A percentile compares a stretch with the other conserved stretches of the same genome.
These are phyloP conservation scores for Lachnellula occidentalis DNA, from an alignment of 2,329 filamentous ascomycete species.

Conservation along the genomic window DNA sequence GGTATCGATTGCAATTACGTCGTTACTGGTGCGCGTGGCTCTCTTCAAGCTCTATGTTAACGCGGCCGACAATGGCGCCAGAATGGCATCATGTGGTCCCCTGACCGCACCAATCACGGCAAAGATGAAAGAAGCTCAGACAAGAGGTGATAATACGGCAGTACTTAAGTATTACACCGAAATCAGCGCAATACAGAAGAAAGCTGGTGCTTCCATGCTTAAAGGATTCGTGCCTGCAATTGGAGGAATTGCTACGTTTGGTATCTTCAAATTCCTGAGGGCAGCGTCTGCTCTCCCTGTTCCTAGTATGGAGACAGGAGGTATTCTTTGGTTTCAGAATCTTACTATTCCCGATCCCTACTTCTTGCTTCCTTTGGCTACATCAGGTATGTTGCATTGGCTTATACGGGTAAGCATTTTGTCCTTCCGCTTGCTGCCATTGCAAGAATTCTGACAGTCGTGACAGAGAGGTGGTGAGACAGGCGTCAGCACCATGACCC, in stretches of 20 bases:
- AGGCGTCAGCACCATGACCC: constrained; percentile 33
- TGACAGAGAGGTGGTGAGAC: constrained; percentile 44
- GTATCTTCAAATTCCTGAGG: constrained; percentile 71
- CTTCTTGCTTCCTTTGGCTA: constrained; percentile 64
- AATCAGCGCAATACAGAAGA: constrained; percentile 45
- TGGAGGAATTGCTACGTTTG: constrained; percentile 69
- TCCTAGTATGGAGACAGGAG: constrained; percentile 66
- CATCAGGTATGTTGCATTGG: constrained; percentile 52
- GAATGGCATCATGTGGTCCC: constrained; percentile 56
- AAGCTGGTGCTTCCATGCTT: constrained; percentile 47
- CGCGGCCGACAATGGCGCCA: constrained; percentile 57
- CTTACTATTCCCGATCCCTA: constrained; percentile 72
- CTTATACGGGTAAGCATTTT: constrained; percentile 24
- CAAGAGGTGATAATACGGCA: constrained; percentile 40
- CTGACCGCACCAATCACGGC: constrained; percentile 50
- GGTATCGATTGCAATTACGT: constrained; percentile 62
- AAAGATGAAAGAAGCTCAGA: constrained; percentile 40
- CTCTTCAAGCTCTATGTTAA: constrained; percentile 62
- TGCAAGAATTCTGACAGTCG: constrained; percentile 1
- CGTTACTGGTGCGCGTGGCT: constrained; percentile 56
- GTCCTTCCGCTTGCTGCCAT: background rate
- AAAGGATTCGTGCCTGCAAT: constrained; percentile 51
- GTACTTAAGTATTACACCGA: constrained; percentile 43
- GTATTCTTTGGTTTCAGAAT: constrained; percentile 73
- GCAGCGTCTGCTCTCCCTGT: constrained; percentile 75